phyloP scores from a whole-genome alignment of 2,329 filamentous ascomycete species.

The Arachnomyces sp. region DNA sequence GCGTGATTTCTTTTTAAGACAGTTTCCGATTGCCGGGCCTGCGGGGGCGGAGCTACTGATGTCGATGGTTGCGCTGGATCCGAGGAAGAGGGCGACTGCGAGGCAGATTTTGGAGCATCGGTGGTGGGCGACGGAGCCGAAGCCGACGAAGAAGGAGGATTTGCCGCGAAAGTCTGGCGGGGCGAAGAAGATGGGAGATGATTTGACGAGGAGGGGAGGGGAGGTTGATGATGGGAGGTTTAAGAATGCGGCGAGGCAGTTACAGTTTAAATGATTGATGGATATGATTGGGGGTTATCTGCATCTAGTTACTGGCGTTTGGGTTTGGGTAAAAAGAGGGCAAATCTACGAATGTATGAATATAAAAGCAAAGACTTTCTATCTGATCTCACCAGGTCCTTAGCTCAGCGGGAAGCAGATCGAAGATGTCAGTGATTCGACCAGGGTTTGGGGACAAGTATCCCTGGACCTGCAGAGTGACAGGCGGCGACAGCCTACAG shows the following conservation, averaged over 20 bases:
- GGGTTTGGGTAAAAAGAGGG: too few relatives aligned
- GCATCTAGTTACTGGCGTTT: too few relatives aligned
- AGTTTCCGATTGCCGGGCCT: conserved; percentile 71
- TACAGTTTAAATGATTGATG: conserved; percentile 58
- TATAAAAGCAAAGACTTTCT: too few relatives aligned
- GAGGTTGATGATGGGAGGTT: conserved; percentile 56
- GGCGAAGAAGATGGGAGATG: conserved; percentile 67
- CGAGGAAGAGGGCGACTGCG: conserved; percentile 72
- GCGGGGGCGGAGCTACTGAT: conserved; percentile 83
- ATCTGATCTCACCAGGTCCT: too few relatives aligned
- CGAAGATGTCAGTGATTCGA: too few relatives aligned
- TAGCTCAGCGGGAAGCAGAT: too few relatives aligned
- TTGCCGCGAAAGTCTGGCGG: conserved; percentile 70
- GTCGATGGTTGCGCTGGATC: conserved; percentile 76
- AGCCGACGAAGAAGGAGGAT: conserved; percentile 71
- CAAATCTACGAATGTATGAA: too few relatives aligned
- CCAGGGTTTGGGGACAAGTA: too few relatives aligned
- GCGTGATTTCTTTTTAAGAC: conserved; percentile 62
- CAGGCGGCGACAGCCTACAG: too few relatives aligned
- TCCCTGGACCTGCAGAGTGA: too few relatives aligned
- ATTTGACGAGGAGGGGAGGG: conserved; percentile 69
- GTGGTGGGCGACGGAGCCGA: conserved; percentile 80
- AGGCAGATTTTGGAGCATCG: conserved; percentile 67
- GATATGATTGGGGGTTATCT: too few relatives aligned
- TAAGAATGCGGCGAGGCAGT: conserved; percentile 70